Evolutionary conservation across 345 rosid species (phyloP).

Genomic region (Linum tenue): DNA sequence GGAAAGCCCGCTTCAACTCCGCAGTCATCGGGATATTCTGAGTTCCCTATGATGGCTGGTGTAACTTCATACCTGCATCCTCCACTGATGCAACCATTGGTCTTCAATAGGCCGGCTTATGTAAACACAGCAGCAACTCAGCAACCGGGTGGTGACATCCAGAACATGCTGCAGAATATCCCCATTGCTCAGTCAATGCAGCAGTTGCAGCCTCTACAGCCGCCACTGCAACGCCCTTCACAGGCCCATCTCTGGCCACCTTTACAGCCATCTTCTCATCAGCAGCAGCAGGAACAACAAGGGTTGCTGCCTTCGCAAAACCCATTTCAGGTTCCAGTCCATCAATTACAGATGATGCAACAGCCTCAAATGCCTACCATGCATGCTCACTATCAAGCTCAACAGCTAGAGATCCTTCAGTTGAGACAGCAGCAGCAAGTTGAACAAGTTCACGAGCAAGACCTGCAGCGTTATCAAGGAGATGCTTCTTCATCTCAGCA

Average conservation of each 20-base stretch:
- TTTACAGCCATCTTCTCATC: slow-evolving; percentile 53
- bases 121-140: slow-evolving; percentile 13
- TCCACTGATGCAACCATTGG: slow-evolving; percentile 56
- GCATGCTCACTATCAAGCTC: slow-evolving; percentile 57
- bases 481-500: slow-evolving; percentile 45
- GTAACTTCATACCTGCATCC: slow-evolving; percentile 53
- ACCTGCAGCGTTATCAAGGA: slow-evolving; percentile 37
- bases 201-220: slow-evolving; percentile 77
- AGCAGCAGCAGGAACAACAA: slow-evolving; percentile 57
- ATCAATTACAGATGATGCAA: slow-evolving; percentile 58
- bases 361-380: slow-evolving; percentile 49
- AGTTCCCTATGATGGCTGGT: slow-evolving; percentile 33
- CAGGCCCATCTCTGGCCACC: slow-evolving; percentile 77
- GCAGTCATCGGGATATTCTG: slow-evolving; percentile 45
- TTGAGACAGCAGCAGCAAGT: slow-evolving; percentile 42
- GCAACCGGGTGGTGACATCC: slow-evolving; percentile 52
- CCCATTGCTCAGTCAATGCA: slow-evolving; percentile 48
- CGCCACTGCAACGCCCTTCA: slow-evolving; percentile 66
- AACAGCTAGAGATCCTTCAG: slow-evolving; percentile 25
- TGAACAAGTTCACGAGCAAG: slow-evolving; percentile 17
- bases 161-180: slow-evolving; percentile 40
- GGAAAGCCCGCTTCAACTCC: slow-evolving; percentile 42
- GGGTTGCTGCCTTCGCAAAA: slow-evolving; percentile 44
- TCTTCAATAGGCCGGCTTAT: slow-evolving; percentile 42
- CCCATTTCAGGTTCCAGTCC: slow-evolving; percentile 54